Base-by-base conservation (phyloP, 2,329 filamentous ascomycete species). In the Rutstroemia sp. region DNA sequence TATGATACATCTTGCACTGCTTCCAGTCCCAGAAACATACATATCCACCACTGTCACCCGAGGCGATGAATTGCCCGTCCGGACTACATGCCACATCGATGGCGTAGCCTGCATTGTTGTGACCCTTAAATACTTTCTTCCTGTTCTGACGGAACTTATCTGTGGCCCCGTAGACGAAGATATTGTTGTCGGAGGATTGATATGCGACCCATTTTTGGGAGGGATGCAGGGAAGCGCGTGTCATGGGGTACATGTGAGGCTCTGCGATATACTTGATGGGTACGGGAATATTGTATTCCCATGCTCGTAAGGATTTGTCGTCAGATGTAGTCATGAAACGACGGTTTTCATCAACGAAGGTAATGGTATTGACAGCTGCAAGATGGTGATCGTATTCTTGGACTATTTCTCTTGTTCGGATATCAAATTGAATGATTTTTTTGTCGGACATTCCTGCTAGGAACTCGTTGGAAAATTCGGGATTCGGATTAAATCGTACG, bases 1-100 rank as follows among this genome's bases (percentile, higher is more conserved):
- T 97, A 74, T 96, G 90, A 74, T 90, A 96, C 91, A 99, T 92
- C 75, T 96, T 97, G 72, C 92, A 95, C 41, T 91, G 96, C 81
- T 99, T 99, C 90, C 92, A 99, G 73, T 97, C 94, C 90, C 92
- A 99, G 75, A 97, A 96, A 73, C 89, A 95, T 49, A 96, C 84
- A 67, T 83, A 96, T 38, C 95, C 94, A 16, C 83, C 90, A 52
- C 84, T 89, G 71, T 99, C 94, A 60, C 94, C 94, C 18, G 83
- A 88, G 19, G 85, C 87, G 54, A 99, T 77, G 71, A 96, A 95
- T 69, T 95, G 90, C 0, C 94, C 94, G 70, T 97, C 94, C 0
- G 92, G 90, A 66, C 85, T 90, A 69, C 95, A 87, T 52, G 87
- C 85, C 51, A 99, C 79, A 67, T 96, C 94, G 61, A 97, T 90